These are phyloP conservation scores for Pugionium cornutum DNA, from an alignment of 345 rosid species.

Conservation along the genomic window DNA sequence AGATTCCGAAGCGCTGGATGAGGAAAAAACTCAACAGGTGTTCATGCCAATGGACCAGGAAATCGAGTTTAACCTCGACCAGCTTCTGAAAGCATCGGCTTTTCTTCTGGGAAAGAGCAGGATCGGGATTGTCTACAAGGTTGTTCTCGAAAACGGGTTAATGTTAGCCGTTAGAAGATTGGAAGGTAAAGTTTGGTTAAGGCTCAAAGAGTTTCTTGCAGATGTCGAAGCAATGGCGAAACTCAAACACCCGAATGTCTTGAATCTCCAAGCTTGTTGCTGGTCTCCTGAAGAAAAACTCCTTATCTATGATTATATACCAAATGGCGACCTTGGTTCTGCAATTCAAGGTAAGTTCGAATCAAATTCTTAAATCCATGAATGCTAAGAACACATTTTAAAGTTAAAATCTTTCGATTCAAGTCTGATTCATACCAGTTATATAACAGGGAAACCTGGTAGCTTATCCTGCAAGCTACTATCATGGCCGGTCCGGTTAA, in stretches of 20 bases:
- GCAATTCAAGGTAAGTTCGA: conserved; percentile 69
- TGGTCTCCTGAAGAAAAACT: conserved; percentile 91
- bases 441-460: conserved; percentile 62
- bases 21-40: conserved; percentile 55
- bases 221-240: conserved; percentile 86
- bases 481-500: conserved; percentile 65
- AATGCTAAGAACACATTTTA: background rate
- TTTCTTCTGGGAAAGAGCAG: conserved; percentile 89
- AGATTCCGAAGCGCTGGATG: conserved; percentile 46
- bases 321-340: conserved; percentile 70
- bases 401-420: background rate
- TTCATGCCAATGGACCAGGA: conserved; percentile 65
- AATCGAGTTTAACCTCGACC: conserved; percentile 69
- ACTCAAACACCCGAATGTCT: conserved; percentile 77
- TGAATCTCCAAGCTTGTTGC: conserved; percentile 82
- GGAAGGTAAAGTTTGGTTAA: conserved; percentile 69
- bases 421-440: conserved; percentile 1
- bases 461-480: conserved; percentile 53
- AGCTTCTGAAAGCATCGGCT: conserved; percentile 86
- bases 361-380: background rate
- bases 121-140: conserved; percentile 81
- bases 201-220: conserved; percentile 79
- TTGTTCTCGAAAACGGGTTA: conserved; percentile 70
- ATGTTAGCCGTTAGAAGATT: conserved; percentile 75
- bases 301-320: conserved; percentile 75